Evolutionary conservation across 495 filamentous ascomycete species (phyloP).

Genomic region (Aspergillus saccharolyticus): DNA sequence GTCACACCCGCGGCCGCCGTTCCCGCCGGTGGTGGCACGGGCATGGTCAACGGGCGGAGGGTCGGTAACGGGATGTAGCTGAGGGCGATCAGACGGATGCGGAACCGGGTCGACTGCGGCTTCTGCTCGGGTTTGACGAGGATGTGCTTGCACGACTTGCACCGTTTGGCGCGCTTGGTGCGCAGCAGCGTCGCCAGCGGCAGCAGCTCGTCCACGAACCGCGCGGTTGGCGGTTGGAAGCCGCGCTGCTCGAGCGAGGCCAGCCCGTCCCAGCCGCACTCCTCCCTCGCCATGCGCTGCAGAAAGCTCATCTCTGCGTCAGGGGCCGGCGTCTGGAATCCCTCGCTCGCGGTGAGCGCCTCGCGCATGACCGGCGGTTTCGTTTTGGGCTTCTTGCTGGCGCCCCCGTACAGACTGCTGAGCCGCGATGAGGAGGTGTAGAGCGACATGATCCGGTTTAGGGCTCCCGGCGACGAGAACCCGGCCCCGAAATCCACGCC

Average conservation of each 20-base stretch:
- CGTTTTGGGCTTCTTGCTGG: slow-evolving; percentile 61
- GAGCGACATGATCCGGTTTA: slow-evolving; percentile 85
- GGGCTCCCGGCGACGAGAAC: slow-evolving; percentile 73
- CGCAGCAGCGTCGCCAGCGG: slow-evolving; percentile 76
- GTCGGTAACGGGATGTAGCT: slow-evolving; percentile 81
- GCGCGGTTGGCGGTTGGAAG: slow-evolving; percentile 42
- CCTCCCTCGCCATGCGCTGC: slow-evolving; percentile 39
- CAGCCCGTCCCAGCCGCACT: slow-evolving; percentile 50
- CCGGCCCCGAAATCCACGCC: slow-evolving; percentile 48
- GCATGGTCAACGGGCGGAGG: slow-evolving; percentile 60
- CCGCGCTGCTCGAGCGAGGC: slow-evolving; percentile 49
- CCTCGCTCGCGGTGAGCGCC: slow-evolving; percentile 62
- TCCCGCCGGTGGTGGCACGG: slow-evolving; percentile 23
- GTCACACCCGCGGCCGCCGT: slow-evolving; percentile 18
- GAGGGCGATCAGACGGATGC: slow-evolving; percentile 81
- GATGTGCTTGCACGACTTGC: slow-evolving; percentile 87
- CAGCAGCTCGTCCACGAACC: slow-evolving; percentile 63
- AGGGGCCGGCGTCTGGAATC: slow-evolving; percentile 51
- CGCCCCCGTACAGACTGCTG: slow-evolving; percentile 40
- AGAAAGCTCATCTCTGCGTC: slow-evolving; percentile 44
- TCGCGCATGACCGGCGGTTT: slow-evolving; percentile 73
- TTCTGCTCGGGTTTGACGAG: slow-evolving; percentile 93
- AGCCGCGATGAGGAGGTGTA: slow-evolving; percentile 60
- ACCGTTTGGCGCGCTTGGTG: slow-evolving; percentile 90
- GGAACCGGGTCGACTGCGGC: slow-evolving; percentile 75